Conservation (phyloP, 2,329 filamentous ascomycete genomes). For the Fusarium coicis region DNA sequence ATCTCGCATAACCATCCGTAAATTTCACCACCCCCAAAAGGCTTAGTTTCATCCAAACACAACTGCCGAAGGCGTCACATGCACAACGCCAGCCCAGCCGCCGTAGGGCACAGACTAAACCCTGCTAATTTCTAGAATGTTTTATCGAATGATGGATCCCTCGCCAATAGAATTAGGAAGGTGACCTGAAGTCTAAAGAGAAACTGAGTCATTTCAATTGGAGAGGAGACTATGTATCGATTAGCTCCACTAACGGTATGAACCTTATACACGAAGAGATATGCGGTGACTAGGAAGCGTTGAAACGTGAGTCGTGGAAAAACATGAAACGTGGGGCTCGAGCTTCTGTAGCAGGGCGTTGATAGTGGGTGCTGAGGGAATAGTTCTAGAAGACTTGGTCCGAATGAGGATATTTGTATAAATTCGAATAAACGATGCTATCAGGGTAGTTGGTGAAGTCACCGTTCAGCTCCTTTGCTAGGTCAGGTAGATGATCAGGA, state of each 20-base stretch:
- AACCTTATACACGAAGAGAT: not conserved
- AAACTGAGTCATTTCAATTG: too few relatives aligned
- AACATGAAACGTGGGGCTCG: not conserved
- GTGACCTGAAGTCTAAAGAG: not conserved
- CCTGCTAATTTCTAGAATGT: not conserved
- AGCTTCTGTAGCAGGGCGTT: not conserved
- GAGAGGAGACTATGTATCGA: too few relatives aligned
- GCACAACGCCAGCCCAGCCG: too few relatives aligned
- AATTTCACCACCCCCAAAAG: not conserved
- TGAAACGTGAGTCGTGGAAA: not conserved
- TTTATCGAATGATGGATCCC: not conserved
- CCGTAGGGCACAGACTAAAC: not conserved
- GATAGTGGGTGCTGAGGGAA: not conserved
- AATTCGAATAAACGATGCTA: not conserved
- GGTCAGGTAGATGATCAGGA: not conserved
- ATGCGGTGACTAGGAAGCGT: not conserved
- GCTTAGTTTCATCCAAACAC: not conserved
- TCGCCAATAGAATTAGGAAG: not conserved
- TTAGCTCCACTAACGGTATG: not conserved
- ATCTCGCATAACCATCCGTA: not conserved
- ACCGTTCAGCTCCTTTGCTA: not conserved
- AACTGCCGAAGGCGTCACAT: conserved; percentile 1
- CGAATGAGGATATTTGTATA: not conserved
- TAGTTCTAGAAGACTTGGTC: not conserved
- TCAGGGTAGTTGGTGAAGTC: not conserved